phyloP scores from a whole-genome alignment of 306 rosid genomes.

The Neltuma alba region DNA sequence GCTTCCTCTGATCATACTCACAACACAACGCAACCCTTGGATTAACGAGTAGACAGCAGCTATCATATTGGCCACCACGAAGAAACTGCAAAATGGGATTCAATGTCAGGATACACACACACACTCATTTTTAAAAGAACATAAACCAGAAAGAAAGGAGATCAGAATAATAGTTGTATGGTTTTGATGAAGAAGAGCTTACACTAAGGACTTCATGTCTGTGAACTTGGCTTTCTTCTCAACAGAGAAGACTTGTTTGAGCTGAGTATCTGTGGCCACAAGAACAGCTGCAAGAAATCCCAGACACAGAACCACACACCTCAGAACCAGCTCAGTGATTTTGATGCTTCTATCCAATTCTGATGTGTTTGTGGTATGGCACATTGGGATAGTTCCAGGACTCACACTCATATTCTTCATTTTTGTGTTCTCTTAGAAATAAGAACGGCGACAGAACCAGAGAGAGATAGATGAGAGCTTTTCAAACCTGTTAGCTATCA shows the following conservation, averaged over 20 bases:
- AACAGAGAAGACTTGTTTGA: constrained; percentile 63
- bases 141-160: background rate
- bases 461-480: background rate
- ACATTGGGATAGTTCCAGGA: constrained; percentile 77
- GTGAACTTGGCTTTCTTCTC: constrained; percentile 72
- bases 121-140: too few relatives aligned
- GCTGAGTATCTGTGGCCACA: constrained; percentile 82
- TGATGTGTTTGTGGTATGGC: constrained; percentile 53
- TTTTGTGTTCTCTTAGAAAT: background rate
- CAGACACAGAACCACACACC: constrained; percentile 62
- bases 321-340: constrained; percentile 72
- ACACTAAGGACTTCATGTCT: constrained; percentile 92
- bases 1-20: constrained; percentile 63
- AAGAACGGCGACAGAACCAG: background rate
- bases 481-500: background rate
- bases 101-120: background rate
- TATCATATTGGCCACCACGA: constrained; percentile 73
- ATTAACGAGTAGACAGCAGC: constrained; percentile 44
- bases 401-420: constrained; percentile 83
- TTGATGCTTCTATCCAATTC: constrained; percentile 60
- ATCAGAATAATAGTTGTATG: background rate
- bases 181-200: constrained; percentile 18
- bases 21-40: constrained; percentile 39
- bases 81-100: constrained; percentile 49
- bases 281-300: constrained; percentile 77